phyloP scores from a whole-genome alignment of 2,329 filamentous ascomycete genomes.

The Passalora sequoiae region DNA sequence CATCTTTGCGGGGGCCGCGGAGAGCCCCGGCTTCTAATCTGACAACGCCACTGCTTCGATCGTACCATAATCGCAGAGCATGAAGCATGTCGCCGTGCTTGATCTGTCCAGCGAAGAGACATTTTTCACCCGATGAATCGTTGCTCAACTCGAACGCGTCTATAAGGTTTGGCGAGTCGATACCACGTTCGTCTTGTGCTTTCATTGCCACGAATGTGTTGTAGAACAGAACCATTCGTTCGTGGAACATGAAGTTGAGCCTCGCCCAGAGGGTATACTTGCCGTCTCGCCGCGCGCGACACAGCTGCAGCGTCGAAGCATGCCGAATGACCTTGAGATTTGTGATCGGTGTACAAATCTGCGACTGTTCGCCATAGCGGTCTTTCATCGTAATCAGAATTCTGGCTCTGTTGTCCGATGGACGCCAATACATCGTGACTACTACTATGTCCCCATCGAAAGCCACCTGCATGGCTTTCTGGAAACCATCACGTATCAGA shows the following conservation, averaged over 20 bases:
- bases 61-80: slow-evolving; percentile 51
- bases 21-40: slow-evolving; percentile 54
- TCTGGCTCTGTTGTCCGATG: slow-evolving; percentile 48
- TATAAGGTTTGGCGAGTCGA: slow-evolving; percentile 36
- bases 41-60: slow-evolving; percentile 48
- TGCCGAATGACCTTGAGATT: slow-evolving; percentile 41
- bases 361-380: slow-evolving; percentile 35
- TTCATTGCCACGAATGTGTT: slow-evolving; percentile 55
- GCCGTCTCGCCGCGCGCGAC: slow-evolving; percentile 34
- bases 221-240: slow-evolving; percentile 56
- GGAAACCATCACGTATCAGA: slow-evolving; percentile 36
- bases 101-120: slow-evolving; percentile 51
- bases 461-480: slow-evolving; percentile 39
- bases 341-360: slow-evolving; percentile 50
- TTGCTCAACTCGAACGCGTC: slow-evolving; percentile 47
- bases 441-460: slow-evolving; percentile 45
- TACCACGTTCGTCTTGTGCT: slow-evolving; percentile 45
- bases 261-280: slow-evolving; percentile 49
- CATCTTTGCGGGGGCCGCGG: slow-evolving; percentile 48
- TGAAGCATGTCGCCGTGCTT: slow-evolving; percentile 49
- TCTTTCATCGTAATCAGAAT: slow-evolving; percentile 50
- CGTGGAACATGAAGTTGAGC: slow-evolving; percentile 51
- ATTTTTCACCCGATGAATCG: slow-evolving; percentile 35
- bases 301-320: slow-evolving; percentile 37
- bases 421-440: slow-evolving; percentile 42